Percentiles rank a stretch among this genome's conserved stretches.
These are phyloP conservation scores for Yamadazyma akitaensis DNA, from an alignment of 805 yeast genomes.

Conservation along the genomic window DNA sequence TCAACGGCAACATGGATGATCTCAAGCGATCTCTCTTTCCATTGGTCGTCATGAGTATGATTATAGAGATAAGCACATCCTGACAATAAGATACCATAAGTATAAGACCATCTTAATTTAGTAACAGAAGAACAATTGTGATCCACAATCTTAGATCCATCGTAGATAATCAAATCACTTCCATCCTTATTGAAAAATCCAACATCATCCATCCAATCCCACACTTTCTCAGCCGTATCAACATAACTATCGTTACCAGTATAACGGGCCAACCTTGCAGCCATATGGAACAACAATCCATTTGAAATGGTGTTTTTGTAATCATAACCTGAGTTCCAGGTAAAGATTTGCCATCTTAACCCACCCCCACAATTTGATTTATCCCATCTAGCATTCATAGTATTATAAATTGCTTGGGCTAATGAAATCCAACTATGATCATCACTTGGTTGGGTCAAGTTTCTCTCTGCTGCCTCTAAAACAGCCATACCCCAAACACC, in stretches of 20 bases:
- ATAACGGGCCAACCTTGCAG: constrained; percentile 82
- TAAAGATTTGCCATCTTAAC: constrained; percentile 91
- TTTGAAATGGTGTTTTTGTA: constrained; percentile 91
- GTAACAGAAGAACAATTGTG: constrained; percentile 49
- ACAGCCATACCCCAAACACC: constrained; percentile 51
- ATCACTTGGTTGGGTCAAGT: constrained; percentile 48
- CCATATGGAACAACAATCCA: constrained; percentile 83
- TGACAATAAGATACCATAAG: constrained; percentile 62
- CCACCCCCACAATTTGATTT: constrained; percentile 74
- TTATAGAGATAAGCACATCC: constrained; percentile 72
- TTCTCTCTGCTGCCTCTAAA: constrained; percentile 46
- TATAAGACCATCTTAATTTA: constrained; percentile 61
- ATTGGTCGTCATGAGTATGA: constrained; percentile 46
- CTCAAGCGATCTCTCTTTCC: constrained; percentile 39
- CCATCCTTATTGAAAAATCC: constrained; percentile 21
- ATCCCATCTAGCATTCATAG: constrained; percentile 93
- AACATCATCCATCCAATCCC: constrained; percentile 71
- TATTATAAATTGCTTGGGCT: constrained; percentile 86
- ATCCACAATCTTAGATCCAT: constrained; percentile 53
- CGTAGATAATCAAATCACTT: constrained; percentile 41
- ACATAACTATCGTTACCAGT: constrained; percentile 71
- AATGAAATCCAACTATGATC: constrained; percentile 76
- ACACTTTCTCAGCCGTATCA: constrained; percentile 70
- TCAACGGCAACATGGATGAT: constrained; percentile 33
- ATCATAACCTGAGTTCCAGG: constrained; percentile 92